Percentiles rank a stretch among this genome's conserved stretches.
These are phyloP conservation scores for Nothophoma quercina DNA, from an alignment of 2,329 filamentous ascomycete genomes.

Conservation along the genomic window DNA sequence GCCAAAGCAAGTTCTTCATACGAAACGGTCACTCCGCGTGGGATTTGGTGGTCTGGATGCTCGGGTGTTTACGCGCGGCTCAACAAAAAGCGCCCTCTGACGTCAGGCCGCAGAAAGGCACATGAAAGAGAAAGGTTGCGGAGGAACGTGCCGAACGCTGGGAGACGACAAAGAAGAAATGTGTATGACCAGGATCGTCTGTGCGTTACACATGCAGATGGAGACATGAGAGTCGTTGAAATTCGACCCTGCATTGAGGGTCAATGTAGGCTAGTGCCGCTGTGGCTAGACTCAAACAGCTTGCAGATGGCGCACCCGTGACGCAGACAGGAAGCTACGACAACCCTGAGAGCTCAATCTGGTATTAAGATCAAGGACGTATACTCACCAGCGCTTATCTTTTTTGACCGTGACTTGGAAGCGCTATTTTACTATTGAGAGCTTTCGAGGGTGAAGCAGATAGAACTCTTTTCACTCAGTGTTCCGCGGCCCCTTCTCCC, in stretches of 20 bases:
- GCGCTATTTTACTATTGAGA: background rate
- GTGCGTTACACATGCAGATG: background rate
- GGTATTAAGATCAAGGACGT: too few species aligned
- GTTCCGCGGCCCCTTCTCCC: background rate
- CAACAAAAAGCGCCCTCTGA: slow-evolving; percentile 37
- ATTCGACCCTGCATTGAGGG: background rate
- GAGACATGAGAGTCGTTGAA: background rate
- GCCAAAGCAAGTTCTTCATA: slow-evolving; percentile 7
- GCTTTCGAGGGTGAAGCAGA: background rate
- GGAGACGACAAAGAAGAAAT: background rate
- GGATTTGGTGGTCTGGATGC: slow-evolving; percentile 13
- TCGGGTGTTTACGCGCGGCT: slow-evolving; percentile 18
- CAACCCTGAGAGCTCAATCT: background rate
- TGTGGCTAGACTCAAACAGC: background rate
- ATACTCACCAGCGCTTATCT: background rate
- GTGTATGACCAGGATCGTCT: background rate
- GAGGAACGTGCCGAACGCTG: background rate
- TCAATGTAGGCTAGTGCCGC: background rate
- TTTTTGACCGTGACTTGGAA: background rate
- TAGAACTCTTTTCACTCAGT: background rate
- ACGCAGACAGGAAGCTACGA: background rate
- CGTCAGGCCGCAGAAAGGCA: slow-evolving; percentile 26
- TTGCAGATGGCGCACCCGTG: background rate
- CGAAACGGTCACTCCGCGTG: background rate
- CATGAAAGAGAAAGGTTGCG: background rate